Base-by-base conservation (phyloP, 345 rosid genomes). In the Brassica carinata region DNA sequence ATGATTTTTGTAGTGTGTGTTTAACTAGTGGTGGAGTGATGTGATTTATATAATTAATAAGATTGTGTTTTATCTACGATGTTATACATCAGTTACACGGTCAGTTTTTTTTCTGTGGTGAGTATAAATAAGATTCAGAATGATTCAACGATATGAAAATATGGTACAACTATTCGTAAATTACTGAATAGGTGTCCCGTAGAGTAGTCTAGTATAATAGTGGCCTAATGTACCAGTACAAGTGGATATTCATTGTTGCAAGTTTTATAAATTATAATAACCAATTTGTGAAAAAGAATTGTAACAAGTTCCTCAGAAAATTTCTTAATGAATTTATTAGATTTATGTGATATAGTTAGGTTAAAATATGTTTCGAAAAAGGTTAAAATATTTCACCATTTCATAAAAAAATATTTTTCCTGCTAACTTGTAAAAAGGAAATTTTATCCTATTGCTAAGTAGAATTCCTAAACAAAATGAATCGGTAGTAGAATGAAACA, bases 1-100 rank as follows among this genome's bases (percentile, higher is more conserved):
- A 75, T 69, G 79, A 69, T 63, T 18, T 69, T 8, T 67, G 17
- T 76, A 71, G 23, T 71, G 67, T 71, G n/a, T 70, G 63, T 57
- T 26, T 69, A 40, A 45, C 80, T 64, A 70, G 10, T 71, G 66
- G 18, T 70, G 53, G 80, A 55, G 63, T 69, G 71, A 64, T 75
- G 2, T 45, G 55, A 45, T 45, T 27, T 51, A 73, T 67, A 43
- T 3, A 27, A 62, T 23, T 10, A 14, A 5, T 51, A 64, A 64
- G 62, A 64, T 38, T 36, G 19, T 36, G 70, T 62, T 63, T 66
- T 26, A 61, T 34, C 65, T 68, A 43, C 51, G 9, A 11, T 9
- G 7, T 62, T 5, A 31, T 74, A 31, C 17, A 30, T 72, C 72
- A 23, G 26, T 31, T 26, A 55, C 72, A 30, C 34, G 26, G 31